Evolutionary conservation across 1,284 basidiomycete genomes (phyloP).

Genomic region (Anthracocystis walkeri): DNA sequence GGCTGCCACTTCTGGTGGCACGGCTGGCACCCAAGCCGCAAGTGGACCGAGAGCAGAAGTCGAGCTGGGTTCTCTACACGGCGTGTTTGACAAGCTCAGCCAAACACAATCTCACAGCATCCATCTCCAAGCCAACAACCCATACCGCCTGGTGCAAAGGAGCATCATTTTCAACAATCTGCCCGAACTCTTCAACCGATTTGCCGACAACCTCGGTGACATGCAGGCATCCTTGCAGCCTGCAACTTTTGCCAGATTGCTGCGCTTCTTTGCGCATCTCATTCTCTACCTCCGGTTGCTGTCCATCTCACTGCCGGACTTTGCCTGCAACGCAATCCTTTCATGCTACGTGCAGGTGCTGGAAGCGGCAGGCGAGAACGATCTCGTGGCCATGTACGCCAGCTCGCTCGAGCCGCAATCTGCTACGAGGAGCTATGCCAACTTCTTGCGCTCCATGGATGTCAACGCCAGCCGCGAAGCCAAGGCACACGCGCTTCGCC

Average conservation of each 20-base stretch:
- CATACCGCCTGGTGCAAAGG: constrained; percentile 87
- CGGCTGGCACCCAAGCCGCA: constrained; percentile 7
- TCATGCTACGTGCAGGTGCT: constrained; percentile 90
- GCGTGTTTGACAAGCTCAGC: constrained; percentile 62
- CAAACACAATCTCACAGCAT: constrained; percentile 58
- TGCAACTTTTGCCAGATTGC: constrained; percentile 69
- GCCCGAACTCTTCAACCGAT: constrained; percentile 69
- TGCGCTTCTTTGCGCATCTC: constrained; percentile 94
- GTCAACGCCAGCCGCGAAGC: constrained; percentile 78
- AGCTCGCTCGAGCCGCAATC: constrained; percentile 86
- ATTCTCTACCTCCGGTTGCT: constrained; percentile 89
- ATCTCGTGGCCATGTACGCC: constrained; percentile 93
- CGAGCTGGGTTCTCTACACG: constrained; percentile 40
- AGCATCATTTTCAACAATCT: constrained; percentile 84
- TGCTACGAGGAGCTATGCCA: constrained; percentile 90
- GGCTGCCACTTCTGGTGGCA: constrained; percentile 14
- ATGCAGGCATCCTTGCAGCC: constrained; percentile 53
- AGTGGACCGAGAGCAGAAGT: constrained; percentile 11
- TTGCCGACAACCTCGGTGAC: constrained; percentile 57
- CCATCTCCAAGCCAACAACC: constrained; percentile 75
- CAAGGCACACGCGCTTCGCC: constrained; percentile 79
- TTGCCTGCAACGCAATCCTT: constrained; percentile 81
- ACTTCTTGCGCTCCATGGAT: constrained; percentile 83
- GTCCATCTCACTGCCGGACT: constrained; percentile 72
- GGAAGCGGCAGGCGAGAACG: constrained; percentile 78